phyloP scores from a whole-genome alignment of 257 asterid species.

The Ajuga chamaepitys region DNA sequence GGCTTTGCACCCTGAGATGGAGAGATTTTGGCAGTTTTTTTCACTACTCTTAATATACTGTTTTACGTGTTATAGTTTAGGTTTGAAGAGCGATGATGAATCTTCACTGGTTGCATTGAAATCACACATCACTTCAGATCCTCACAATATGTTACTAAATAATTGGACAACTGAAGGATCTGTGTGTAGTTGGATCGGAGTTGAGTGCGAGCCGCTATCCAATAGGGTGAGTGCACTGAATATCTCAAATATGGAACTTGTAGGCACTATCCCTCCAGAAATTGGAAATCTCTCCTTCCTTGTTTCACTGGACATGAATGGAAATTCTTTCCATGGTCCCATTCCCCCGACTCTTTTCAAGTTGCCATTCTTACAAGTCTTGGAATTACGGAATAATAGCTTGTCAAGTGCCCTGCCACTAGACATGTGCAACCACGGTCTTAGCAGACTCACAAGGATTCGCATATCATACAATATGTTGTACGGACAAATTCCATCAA shows the following conservation, averaged over 20 bases:
- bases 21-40: not conserved
- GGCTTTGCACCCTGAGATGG: no score
- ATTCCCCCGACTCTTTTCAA: conserved; percentile 22
- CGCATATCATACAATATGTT: not conserved
- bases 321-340: conserved; percentile 9
- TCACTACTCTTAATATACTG: not conserved
- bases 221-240: not conserved
- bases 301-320: conserved; percentile 2
- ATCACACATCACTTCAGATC: conserved; percentile 1
- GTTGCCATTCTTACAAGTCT: not conserved
- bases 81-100: not conserved
- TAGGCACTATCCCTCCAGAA: conserved; percentile 15
- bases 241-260: not conserved
- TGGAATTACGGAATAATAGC: not conserved
- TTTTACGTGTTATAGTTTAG: not conserved
- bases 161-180: not conserved
- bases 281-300: conserved; percentile 22
- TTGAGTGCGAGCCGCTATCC: not conserved
- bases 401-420: conserved; percentile 4
- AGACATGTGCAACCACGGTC: not conserved
- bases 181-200: conserved; percentile 22
- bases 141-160: not conserved
- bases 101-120: not conserved
- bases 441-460: not conserved
- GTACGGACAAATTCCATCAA: conserved; percentile 4